Percentiles rank a stretch among this genome's conserved stretches.
Conservation (phyloP, 139 green algal genomes). For the Chloropicon primus region DNA sequence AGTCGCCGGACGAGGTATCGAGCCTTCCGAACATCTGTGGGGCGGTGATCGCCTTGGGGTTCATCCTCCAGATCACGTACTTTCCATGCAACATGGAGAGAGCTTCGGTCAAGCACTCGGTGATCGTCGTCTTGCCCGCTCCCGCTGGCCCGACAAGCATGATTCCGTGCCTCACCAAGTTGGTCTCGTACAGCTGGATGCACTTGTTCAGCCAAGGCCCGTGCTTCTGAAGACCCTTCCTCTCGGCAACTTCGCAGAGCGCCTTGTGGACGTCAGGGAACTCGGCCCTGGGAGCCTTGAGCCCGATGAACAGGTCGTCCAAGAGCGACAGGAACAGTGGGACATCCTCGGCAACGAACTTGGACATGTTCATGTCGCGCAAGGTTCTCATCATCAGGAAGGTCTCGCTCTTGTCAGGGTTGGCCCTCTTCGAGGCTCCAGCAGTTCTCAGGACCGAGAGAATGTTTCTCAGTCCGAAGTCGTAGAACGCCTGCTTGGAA, state of each 20-base stretch:
- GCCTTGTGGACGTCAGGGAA: constrained; percentile 60
- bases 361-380: constrained; percentile 95
- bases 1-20: constrained; percentile 42
- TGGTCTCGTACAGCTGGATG: constrained; percentile 92
- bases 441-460: constrained; percentile 76
- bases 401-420: constrained; percentile 64
- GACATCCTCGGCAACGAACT: constrained; percentile 93
- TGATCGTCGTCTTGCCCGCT: constrained; percentile 74
- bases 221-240: constrained; percentile 60
- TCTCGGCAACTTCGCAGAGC: constrained; percentile 28
- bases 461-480: constrained; percentile 95
- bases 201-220: constrained; percentile 81
- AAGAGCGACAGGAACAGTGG: constrained; percentile 88
- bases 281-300: constrained; percentile 52
- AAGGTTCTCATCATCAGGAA: constrained; percentile 46
- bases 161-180: constrained; percentile 65
- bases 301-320: constrained; percentile 77
- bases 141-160: constrained; percentile 82
- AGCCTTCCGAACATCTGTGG: constrained; percentile 72
- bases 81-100: constrained; percentile 73
- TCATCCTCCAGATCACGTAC: constrained; percentile 46
- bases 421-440: constrained; percentile 71
- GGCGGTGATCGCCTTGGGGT: constrained; percentile 73
- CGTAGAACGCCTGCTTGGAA: constrained; percentile 92
- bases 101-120: constrained; percentile 67